Conservation (phyloP, 306 rosid species). For the Cicer judaicum region DNA sequence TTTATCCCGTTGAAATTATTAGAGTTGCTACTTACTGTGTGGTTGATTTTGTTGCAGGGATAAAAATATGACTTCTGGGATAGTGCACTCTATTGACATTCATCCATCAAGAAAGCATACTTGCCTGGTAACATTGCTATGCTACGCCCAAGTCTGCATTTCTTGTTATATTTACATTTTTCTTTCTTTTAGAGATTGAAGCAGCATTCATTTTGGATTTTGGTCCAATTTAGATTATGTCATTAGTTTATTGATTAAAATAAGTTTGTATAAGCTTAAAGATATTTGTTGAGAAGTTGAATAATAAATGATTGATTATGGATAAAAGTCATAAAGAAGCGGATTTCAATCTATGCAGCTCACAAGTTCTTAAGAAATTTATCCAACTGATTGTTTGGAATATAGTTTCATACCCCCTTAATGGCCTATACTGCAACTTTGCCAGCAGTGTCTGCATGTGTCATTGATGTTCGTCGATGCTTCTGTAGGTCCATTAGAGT, state of each 20-base stretch:
- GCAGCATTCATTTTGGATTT: conserved; percentile 13
- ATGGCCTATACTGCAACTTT: not conserved
- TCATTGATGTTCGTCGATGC: not conserved
- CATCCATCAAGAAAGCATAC: conserved; percentile 94
- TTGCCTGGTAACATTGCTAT: conserved; percentile 66
- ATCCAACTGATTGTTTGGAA: not conserved
- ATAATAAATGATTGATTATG: not conserved
- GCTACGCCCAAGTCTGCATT: conserved; percentile 17
- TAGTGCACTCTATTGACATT: conserved; percentile 87
- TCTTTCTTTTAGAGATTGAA: not conserved
- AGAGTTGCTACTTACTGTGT: conserved; percentile 27
- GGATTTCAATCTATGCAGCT: not conserved
- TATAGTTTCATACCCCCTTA: not conserved
- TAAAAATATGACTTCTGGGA: conserved; percentile 65
- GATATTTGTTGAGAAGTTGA: conserved; percentile 2
- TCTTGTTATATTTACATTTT: not conserved
- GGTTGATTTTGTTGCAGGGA: conserved; percentile 63
- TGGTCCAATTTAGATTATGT: not conserved
- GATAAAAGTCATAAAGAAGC: not conserved
- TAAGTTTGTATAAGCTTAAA: not conserved
- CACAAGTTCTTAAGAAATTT: not conserved
- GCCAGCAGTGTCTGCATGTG: not conserved
- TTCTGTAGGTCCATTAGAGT: not conserved
- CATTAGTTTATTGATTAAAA: not conserved
- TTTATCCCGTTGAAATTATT: not conserved